Evolutionary conservation across 352 stramenopile species (phyloP).

Genomic region (Phytophthora capsici): DNA sequence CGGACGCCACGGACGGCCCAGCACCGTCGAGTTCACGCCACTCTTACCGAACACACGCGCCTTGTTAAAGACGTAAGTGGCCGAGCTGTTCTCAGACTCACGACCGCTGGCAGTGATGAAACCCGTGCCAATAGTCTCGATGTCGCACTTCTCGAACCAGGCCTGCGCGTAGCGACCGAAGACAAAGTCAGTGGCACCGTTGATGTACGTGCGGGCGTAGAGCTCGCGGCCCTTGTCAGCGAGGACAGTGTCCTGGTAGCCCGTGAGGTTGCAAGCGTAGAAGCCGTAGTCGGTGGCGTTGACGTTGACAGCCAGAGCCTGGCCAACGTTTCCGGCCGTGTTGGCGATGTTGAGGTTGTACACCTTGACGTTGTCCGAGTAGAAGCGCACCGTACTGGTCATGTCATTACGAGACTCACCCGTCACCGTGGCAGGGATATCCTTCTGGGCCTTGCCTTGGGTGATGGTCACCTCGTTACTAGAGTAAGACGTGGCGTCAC

Average conservation of each 20-base stretch:
- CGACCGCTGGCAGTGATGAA: slow-evolving; percentile 37
- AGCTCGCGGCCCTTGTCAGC: slow-evolving; percentile 32
- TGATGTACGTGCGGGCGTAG: slow-evolving; percentile 32
- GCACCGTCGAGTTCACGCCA: slow-evolving; percentile 17
- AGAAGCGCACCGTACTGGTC: slow-evolving; percentile 33
- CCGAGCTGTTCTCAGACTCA: slow-evolving; percentile 13
- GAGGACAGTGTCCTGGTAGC: slow-evolving; percentile 30
- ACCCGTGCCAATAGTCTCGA: slow-evolving; percentile 32
- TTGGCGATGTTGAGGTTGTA: slow-evolving; percentile 42
- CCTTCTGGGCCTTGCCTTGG: slow-evolving; percentile 31
- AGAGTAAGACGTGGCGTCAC: slow-evolving; percentile 27
- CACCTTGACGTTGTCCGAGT: slow-evolving; percentile 36
- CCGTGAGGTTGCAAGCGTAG: slow-evolving; percentile 33
- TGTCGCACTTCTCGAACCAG: slow-evolving; percentile 37
- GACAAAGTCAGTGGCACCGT: slow-evolving; percentile 32
- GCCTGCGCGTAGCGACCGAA: slow-evolving; percentile 25
- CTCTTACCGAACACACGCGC: slow-evolving; percentile 30
- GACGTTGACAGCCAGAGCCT: slow-evolving; percentile 32
- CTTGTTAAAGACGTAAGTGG: slow-evolving; percentile 31
- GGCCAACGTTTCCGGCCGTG: slow-evolving; percentile 29
- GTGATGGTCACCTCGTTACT: slow-evolving; percentile 34
- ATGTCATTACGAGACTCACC: slow-evolving; percentile 28
- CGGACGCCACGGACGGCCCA: slow-evolving; percentile 27
- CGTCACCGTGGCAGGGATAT: slow-evolving; percentile 31
- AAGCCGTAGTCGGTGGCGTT: slow-evolving; percentile 37